phyloP scores from a whole-genome alignment of 768 basidiomycete genomes.

The Neoboletus brunneissimus region DNA sequence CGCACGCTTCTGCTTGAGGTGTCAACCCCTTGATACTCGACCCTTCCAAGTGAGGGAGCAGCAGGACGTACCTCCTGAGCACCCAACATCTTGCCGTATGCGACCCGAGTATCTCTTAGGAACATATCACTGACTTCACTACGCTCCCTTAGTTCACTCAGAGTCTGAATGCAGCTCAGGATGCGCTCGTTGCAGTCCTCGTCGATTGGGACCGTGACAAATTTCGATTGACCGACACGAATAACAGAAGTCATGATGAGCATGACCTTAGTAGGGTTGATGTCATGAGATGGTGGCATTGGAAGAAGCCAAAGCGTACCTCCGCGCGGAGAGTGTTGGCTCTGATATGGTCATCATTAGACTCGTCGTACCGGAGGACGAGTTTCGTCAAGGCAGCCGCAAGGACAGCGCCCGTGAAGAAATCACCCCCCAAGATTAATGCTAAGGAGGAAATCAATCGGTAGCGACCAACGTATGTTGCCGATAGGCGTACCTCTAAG shows the following conservation, averaged over 20 bases:
- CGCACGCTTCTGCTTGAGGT: constrained; percentile 67
- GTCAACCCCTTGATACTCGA: background rate
- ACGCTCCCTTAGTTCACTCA: constrained; percentile 71
- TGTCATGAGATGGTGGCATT: background rate
- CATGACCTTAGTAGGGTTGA: constrained; percentile 62
- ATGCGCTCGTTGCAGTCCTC: constrained; percentile 97
- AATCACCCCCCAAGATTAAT: constrained; percentile 90
- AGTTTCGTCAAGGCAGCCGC: constrained; percentile 92
- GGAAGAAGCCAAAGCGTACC: constrained; percentile 36
- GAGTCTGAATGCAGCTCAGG: constrained; percentile 91
- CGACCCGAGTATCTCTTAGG: constrained; percentile 83
- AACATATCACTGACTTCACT: constrained; percentile 66
- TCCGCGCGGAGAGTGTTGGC: constrained; percentile 83
- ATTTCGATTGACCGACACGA: constrained; percentile 96
- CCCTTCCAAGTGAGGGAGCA: background rate
- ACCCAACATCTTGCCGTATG: constrained; percentile 93
- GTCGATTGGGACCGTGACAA: constrained; percentile 92
- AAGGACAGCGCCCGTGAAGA: constrained; percentile 93
- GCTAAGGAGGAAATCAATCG: constrained; percentile 40
- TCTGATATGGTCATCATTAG: constrained; percentile 48
- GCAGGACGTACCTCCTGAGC: constrained; percentile 82
- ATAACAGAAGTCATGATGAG: constrained; percentile 97
- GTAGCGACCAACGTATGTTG: background rate
- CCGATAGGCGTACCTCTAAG: constrained; percentile 56
- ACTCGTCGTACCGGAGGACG: constrained; percentile 66